Evolutionary conservation across 192 early-diverging fungal genomes (phyloP).

Genomic region (Coemansia aciculifera): DNA sequence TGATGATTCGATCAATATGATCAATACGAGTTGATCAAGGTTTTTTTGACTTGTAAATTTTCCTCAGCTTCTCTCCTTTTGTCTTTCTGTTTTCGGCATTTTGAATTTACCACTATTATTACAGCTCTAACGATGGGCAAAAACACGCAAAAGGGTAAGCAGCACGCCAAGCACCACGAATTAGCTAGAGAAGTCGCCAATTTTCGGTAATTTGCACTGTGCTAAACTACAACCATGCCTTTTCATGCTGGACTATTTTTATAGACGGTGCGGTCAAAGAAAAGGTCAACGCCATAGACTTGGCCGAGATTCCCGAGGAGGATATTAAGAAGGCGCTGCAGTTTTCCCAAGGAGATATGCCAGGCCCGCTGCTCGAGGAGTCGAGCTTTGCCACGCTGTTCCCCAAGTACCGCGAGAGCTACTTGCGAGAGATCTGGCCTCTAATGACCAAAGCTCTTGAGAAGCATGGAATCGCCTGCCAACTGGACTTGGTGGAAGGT

Average conservation of each 20-base stretch:
- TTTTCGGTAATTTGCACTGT: neutral
- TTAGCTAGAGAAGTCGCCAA: neutral
- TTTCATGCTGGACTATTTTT: neutral
- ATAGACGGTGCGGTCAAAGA: conserved; percentile 11
- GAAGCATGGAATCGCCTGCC: conserved; percentile 82
- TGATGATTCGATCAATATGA: neutral
- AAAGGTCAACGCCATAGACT: conserved; percentile 35
- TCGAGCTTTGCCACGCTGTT: conserved; percentile 97
- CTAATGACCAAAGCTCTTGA: conserved; percentile 81
- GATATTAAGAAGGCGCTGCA: conserved; percentile 79
- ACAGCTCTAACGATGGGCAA: conserved; percentile 10
- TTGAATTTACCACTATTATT: neutral
- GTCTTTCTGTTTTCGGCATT: neutral
- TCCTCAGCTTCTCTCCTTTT: neutral
- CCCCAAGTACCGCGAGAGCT: conserved; percentile 97
- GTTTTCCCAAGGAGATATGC: conserved; percentile 75
- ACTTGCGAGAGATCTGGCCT: conserved; percentile 90
- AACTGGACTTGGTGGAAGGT: conserved; percentile 94
- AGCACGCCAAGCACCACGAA: neutral
- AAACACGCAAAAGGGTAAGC: conserved; percentile 14
- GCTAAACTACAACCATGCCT: neutral
- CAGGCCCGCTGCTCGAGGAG: conserved; percentile 82
- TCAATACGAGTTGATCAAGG: conserved; percentile 1
- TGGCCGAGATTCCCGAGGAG: conserved; percentile 41
- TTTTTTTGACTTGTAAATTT: conserved; percentile 16